Evolutionary conservation across 2,329 filamentous ascomycete genomes (phyloP).

Genomic region (Tolypocladium cylindrosporum): DNA sequence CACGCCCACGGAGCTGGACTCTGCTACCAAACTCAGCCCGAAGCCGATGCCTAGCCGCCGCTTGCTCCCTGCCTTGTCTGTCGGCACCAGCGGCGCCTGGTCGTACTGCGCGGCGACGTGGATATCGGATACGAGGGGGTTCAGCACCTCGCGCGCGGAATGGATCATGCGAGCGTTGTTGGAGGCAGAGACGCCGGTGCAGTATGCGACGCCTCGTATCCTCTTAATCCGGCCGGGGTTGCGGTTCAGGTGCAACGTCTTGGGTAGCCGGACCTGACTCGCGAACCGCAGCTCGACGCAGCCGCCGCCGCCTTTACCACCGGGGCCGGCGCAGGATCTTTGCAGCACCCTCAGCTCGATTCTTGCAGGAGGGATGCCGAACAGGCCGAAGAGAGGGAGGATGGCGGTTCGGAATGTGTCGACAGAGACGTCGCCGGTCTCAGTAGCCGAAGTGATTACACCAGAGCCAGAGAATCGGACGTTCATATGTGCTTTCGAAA

Average conservation of each 20-base stretch:
- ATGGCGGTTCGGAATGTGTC: constrained; percentile 92
- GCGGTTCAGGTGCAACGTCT: constrained; percentile 80
- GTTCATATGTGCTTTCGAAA: constrained; percentile 85
- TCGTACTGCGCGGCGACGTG: constrained; percentile 80
- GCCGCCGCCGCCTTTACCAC: constrained; percentile 73
- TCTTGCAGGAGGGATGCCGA: constrained; percentile 70
- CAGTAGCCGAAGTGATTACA: constrained; percentile 81
- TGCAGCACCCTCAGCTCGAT: constrained; percentile 78
- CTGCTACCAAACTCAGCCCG: constrained; percentile 80
- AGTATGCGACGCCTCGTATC: constrained; percentile 88
- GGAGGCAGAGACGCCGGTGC: constrained; percentile 79
- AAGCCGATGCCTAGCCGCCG: constrained; percentile 79
- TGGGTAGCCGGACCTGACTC: constrained; percentile 85
- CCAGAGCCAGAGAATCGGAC: constrained; percentile 83
- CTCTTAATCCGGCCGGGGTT: constrained; percentile 77
- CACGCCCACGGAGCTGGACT: constrained; percentile 72
- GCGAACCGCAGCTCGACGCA: constrained; percentile 91
- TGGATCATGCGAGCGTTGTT: constrained; percentile 97
- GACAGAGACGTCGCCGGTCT: constrained; percentile 76
- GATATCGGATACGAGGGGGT: constrained; percentile 76
- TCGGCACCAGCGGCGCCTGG: constrained; percentile 45
- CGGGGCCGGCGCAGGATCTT: constrained; percentile 66
- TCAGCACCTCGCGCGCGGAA: constrained; percentile 75
- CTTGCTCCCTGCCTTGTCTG: constrained; percentile 43
- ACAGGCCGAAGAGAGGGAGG: constrained; percentile 79